These are phyloP conservation scores for Lantana camara DNA, from an alignment of 257 asterid genomes.

Conservation along the genomic window DNA sequence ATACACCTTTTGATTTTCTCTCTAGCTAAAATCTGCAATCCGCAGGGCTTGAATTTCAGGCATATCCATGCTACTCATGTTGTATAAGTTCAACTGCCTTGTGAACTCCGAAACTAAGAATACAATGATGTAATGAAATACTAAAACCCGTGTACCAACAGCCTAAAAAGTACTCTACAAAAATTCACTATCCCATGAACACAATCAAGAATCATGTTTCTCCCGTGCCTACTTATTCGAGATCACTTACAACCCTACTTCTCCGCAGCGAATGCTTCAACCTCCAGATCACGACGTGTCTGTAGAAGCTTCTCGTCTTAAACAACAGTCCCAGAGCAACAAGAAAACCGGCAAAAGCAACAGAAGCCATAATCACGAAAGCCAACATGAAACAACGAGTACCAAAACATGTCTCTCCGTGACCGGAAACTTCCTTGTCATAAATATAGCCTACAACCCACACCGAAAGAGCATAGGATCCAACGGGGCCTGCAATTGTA, in stretches of 20 bases:
- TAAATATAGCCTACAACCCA: constrained; percentile 72
- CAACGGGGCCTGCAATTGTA: constrained; percentile 75
- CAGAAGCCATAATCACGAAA: constrained; percentile 68
- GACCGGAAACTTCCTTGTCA: constrained; percentile 52
- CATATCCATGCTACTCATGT: background rate
- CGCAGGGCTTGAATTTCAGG: too few species aligned
- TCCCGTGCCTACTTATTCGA: constrained; percentile 23
- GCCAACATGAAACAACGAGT: constrained; percentile 66
- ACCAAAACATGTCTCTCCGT: constrained; percentile 61
- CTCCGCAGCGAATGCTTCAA: constrained; percentile 35
- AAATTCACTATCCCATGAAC: too few species aligned
- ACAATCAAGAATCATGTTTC: background rate
- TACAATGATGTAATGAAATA: too few species aligned
- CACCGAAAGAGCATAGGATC: constrained; percentile 75
- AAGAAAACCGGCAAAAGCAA: constrained; percentile 62
- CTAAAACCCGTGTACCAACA: too few species aligned
- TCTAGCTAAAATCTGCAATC: too few species aligned
- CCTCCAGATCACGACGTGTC: constrained; percentile 41
- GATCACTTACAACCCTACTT: constrained; percentile 33
- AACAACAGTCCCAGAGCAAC: constrained; percentile 67
- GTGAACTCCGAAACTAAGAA: too few species aligned
- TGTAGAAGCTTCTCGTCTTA: constrained; percentile 67
- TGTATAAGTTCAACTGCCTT: background rate
- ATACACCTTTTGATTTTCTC: too few species aligned
- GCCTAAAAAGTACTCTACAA: too few species aligned